phyloP scores from a whole-genome alignment of 2,329 filamentous ascomycete genomes.

The Neofusicoccum ribis region DNA sequence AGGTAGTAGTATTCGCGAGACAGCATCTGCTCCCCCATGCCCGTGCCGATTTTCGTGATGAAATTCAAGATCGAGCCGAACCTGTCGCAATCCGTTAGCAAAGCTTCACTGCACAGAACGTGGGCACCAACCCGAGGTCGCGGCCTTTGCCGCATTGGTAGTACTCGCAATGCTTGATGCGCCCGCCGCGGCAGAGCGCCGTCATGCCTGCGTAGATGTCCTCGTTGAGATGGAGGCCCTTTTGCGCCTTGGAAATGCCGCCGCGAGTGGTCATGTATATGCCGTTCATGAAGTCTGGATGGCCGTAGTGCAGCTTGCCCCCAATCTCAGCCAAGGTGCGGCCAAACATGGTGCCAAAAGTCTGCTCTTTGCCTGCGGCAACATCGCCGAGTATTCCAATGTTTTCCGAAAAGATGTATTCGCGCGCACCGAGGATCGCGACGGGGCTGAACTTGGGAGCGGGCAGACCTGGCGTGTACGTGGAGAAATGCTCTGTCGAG shows the following conservation, averaged over 20 bases:
- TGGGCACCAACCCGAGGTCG: conserved; percentile 72
- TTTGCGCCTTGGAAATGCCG: conserved; percentile 98
- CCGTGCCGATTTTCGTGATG: conserved; percentile 99
- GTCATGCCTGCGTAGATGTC: conserved; percentile 99
- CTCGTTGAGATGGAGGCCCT: conserved; percentile 96
- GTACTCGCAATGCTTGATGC: conserved; percentile 99
- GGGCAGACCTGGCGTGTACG: conserved; percentile 91
- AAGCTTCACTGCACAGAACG: neutral
- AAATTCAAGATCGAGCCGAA: conserved; percentile 99
- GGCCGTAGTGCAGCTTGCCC: conserved; percentile 97
- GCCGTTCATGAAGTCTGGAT: conserved; percentile 98
- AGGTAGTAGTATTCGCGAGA: conserved; percentile 99
- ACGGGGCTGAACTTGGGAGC: conserved; percentile 73
- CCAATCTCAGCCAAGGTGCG: conserved; percentile 95
- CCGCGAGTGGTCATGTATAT: conserved; percentile 99
- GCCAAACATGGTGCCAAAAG: conserved; percentile 98
- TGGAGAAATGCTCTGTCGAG: conserved; percentile 93
- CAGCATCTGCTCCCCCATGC: conserved; percentile 99
- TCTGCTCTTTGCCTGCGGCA: conserved; percentile 98
- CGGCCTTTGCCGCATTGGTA: conserved; percentile 99
- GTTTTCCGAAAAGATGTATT: conserved; percentile 99
- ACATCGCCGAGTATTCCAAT: conserved; percentile 98
- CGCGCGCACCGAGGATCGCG: conserved; percentile 95
- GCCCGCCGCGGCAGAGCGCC: conserved; percentile 87
- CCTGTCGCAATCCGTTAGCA: conserved; percentile 18